Percentiles rank a stretch among this genome's conserved stretches.
phyloP scores from a whole-genome alignment of 257 asterid species.

The Gentiana straminea region DNA sequence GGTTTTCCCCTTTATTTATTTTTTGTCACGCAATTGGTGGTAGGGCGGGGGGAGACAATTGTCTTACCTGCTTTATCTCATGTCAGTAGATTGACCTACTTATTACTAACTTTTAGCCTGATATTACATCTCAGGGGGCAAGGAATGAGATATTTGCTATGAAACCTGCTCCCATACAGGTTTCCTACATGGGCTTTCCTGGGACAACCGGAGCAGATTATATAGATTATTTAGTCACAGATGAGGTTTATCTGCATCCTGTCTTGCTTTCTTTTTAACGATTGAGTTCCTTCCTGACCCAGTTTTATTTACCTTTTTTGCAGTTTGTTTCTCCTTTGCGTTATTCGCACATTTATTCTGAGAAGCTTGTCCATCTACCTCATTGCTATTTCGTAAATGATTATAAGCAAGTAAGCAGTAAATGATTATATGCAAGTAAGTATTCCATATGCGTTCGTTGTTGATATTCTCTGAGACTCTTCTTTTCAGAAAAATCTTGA shows the following conservation, averaged over 20 bases:
- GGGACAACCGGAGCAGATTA: slow-evolving; percentile 97
- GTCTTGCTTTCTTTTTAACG: slow-evolving; percentile 2
- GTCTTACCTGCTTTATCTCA: not conserved
- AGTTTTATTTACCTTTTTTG: slow-evolving; percentile 1
- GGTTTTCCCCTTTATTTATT: no score
- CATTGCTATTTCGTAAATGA: slow-evolving; percentile 98
- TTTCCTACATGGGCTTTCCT: slow-evolving; percentile 99
- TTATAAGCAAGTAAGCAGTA: slow-evolving; percentile 69
- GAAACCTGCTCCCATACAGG: slow-evolving; percentile 99
- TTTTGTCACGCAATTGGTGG: no score
- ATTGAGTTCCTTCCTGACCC: slow-evolving; percentile 1
- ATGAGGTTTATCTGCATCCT: slow-evolving; percentile 47
- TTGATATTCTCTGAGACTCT: slow-evolving; percentile 3
- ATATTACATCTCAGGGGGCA: slow-evolving; percentile 61
- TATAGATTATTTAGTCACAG: slow-evolving; percentile 89
- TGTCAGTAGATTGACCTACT: no score
- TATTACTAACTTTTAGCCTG: not conserved
- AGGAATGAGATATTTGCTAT: slow-evolving; percentile 97
- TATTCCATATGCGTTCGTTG: not conserved
- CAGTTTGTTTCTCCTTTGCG: slow-evolving; percentile 92
- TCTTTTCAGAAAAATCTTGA: slow-evolving; percentile 70
- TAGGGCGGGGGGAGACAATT: no score
- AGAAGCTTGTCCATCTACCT: slow-evolving; percentile 90
- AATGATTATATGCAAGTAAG: slow-evolving; percentile 85
- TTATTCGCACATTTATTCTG: slow-evolving; percentile 81